Evolutionary conservation across 208 protist genomes (phyloP).

Genomic region (Leishmania turanica): DNA sequence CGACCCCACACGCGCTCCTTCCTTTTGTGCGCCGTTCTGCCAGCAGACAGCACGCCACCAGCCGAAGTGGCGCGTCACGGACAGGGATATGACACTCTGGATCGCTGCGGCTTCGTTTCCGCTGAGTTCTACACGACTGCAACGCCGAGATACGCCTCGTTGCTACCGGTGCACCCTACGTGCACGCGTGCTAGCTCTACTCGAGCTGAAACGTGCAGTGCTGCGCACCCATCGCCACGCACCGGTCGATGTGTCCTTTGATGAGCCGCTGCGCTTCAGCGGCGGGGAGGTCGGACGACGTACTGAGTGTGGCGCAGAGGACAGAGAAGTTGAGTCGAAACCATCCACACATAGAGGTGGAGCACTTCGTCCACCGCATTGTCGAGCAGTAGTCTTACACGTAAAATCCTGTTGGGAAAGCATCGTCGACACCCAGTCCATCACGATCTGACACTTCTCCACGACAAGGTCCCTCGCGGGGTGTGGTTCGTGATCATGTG

Average conservation of each 20-base stretch:
- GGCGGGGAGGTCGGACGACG: constrained; percentile 3
- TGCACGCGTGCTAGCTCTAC: constrained; percentile 15
- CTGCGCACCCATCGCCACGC: constrained; percentile 22
- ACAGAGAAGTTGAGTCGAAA: constrained; percentile 13
- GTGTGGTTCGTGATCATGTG: constrained; percentile 22
- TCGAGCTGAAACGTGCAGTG: constrained; percentile 27
- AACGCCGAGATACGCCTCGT: neutral
- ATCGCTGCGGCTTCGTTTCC: neutral
- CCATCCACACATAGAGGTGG: constrained; percentile 25
- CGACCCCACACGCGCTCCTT: neutral
- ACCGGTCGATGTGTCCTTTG: constrained; percentile 22
- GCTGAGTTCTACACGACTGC: neutral
- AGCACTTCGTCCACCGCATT: constrained; percentile 19
- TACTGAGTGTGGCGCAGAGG: constrained; percentile 23
- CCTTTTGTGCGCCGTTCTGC: neutral
- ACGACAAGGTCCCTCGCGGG: constrained; percentile 23
- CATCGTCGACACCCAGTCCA: constrained; percentile 22
- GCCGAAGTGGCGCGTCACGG: neutral
- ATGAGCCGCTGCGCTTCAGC: constrained; percentile 22
- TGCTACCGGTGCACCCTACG: constrained; percentile 9
- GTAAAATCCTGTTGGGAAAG: constrained; percentile 22
- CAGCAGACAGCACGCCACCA: neutral
- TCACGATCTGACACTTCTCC: constrained; percentile 22
- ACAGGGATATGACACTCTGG: neutral
- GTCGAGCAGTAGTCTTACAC: constrained; percentile 7